Base-by-base conservation (phyloP, 108 stramenopile species). In the Epipyxis sp. region DNA sequence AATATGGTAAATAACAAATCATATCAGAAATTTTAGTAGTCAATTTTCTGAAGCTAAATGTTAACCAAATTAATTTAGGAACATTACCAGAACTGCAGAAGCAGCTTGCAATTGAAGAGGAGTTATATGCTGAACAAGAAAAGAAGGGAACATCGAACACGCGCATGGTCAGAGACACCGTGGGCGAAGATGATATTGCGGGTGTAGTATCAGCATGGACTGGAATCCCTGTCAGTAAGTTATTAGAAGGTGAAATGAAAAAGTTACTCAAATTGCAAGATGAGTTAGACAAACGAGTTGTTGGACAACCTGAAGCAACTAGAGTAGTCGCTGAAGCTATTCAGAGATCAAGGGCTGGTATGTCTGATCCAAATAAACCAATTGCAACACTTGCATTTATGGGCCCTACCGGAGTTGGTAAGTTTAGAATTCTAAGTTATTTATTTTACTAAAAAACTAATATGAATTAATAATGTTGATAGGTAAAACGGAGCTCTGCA, bases 181-280 rank as follows among this genome's bases (percentile, higher is more conserved):
- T 98, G 27, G 82, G 92, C 13, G 92, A 95, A 0, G 94, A 98
- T 77, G 95, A 97, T 78, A 91, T 93, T 69, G 92, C 92, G 35
- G 83, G 86, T n/a, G 88, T 92, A 74, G 89, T 94, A 61, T 85
- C 89, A 1, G 76, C 87, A 27, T 94, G 94, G 94, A 97, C 97
- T 40, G 94, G 94, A 30, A 93, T 97, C 59, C 94, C 94, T 30
- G 86, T 94, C 2, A 80, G 78, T 27, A 95, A 94, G 77, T 79
- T 99, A 32, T 40, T 96, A 85, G 85, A 88, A 40, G 89, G 83
- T 16, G 98, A 99, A 85, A 87, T 89, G 59, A 88, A 93, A 30
- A 91, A 91, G 59, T 87, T 98, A 44, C 83, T 93, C 42, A 72
- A 77, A 25, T 88, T 98, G 41, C 92, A 94, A 83, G 91, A 93